A percentile compares a stretch with the other conserved stretches of the same genome.
phyloP scores from a whole-genome alignment of 2,329 filamentous ascomycete genomes.

The Paraphaeosphaeria minitans region DNA sequence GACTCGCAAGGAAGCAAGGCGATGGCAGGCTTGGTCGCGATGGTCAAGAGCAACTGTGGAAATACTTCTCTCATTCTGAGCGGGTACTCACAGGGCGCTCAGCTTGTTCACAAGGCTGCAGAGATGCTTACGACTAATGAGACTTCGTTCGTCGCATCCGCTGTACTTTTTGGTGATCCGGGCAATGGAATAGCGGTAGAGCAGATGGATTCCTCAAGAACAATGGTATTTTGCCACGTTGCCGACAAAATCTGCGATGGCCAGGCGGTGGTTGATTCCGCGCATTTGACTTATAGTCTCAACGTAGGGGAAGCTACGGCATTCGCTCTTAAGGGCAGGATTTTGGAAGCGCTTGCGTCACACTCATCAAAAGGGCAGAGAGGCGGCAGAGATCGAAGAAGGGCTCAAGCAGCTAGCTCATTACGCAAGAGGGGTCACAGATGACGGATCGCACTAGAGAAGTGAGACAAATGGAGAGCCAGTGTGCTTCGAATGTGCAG shows the following conservation, averaged over 20 bases:
- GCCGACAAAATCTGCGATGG: slow-evolving; percentile 44
- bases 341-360: neutral
- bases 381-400: no score
- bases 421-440: no score
- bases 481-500: no score
- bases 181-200: slow-evolving; percentile 41
- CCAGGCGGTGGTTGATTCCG: slow-evolving; percentile 33
- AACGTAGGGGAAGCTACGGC: slow-evolving; percentile 39
- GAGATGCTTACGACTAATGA: slow-evolving; percentile 31
- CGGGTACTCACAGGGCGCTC: slow-evolving; percentile 42
- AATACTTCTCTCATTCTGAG: neutral
- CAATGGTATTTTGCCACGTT: slow-evolving; percentile 36
- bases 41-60: neutral
- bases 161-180: slow-evolving; percentile 48
- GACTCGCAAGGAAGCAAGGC: slow-evolving; percentile 50
- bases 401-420: no score
- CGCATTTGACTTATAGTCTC: slow-evolving; percentile 42
- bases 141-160: slow-evolving; percentile 30
- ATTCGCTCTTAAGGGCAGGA: slow-evolving; percentile 27
- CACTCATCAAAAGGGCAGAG: neutral
- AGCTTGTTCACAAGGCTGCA: slow-evolving; percentile 55
- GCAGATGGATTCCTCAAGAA: slow-evolving; percentile 37
- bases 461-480: no score
- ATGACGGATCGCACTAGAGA: no score
- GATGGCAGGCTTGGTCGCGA: slow-evolving; percentile 44